A percentile compares a stretch with the other conserved stretches of the same genome.
phyloP scores from a whole-genome alignment of 2,329 filamentous ascomycete species.

The Colletotrichum paranaense region DNA sequence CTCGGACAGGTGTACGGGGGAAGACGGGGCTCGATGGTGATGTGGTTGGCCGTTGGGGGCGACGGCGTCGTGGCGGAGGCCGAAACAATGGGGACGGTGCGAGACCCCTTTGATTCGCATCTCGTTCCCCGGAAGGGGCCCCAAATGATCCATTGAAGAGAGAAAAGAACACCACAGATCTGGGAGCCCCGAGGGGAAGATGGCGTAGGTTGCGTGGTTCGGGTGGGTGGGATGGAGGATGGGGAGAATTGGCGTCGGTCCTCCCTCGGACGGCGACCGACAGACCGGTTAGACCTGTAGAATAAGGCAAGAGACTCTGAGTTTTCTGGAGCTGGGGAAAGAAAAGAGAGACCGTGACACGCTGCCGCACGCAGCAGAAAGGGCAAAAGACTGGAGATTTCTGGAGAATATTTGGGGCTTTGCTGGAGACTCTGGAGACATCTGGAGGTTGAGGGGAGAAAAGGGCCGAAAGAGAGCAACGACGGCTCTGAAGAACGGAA shows the following conservation, averaged over 20 bases:
- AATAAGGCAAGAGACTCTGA: slow-evolving; percentile 12
- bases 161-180: slow-evolving; percentile 6
- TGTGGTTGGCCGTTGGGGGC: slow-evolving; percentile 14
- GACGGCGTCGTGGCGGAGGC: slow-evolving; percentile 6
- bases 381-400: slow-evolving; percentile 22
- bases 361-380: not conserved
- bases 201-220: not conserved
- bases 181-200: slow-evolving; percentile 28
- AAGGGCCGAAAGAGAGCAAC: slow-evolving; percentile 29
- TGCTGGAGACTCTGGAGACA: slow-evolving; percentile 15
- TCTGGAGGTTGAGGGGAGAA: slow-evolving; percentile 15
- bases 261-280: slow-evolving; percentile 31
- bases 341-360: too few relatives aligned
- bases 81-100: slow-evolving; percentile 12
- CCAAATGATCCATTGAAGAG: slow-evolving; percentile 11
- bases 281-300: slow-evolving; percentile 27
- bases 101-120: not conserved
- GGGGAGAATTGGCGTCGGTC: slow-evolving; percentile 1
- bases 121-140: slow-evolving; percentile 14
- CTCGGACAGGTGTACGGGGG: not conserved
- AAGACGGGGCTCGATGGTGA: not conserved
- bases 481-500: not conserved
- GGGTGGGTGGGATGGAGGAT: not conserved
- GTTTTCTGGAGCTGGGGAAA: not conserved
- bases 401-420: slow-evolving; percentile 34